Base-by-base conservation (phyloP, 176 grass and related monocot genomes). In the Triticum turgidum region DNA sequence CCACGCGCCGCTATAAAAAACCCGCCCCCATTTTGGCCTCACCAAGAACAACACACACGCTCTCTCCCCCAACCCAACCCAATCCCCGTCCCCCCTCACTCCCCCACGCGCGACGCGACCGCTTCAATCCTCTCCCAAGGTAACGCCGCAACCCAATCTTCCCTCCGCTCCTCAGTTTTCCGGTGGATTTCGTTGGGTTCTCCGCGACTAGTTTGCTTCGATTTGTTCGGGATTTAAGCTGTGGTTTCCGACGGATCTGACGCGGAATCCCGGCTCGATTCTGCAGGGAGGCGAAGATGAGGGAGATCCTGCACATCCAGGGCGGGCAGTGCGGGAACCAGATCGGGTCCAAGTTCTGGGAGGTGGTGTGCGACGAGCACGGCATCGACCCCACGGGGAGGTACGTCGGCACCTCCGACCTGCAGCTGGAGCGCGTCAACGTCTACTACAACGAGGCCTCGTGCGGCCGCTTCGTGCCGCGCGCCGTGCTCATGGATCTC, bases 371-470 rank as follows among this genome's bases (percentile, higher is more conserved):
- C 76, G 92, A 91, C 61, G 94, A 97, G 90, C 94, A 97, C 61
- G 94, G 94, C 67, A 92, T 97, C 78, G 90, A 97, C 87, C 38
- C 90, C 61, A 88, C 88, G 68, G 95, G 92, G 9, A 66, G 86
- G 34, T 94, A 93, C 82, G 79, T 86, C 7, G 95, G 95, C 73
- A 87, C 83, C 37, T 86, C 90, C 54, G 86, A 89, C 34, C 51
- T 89, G 73, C 92, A 97, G 82, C 89, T 97, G 49, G 95, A 97
- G 92, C 91, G 95, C 82, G 89, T 93, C 62, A 94, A 94, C 84
- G 92, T 97, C 11, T 97, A 97, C 87, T 97, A 94, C 87, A 97
- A 91, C 69, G 90, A 97, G 82, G 95, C 95, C 25, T 92, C 90
- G 0, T 86, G 95, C 12, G 95, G 95, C 18, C 87, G 92, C 1